Evolutionary conservation across 805 yeast species (phyloP).

Genomic region (Pichia eremophila): DNA sequence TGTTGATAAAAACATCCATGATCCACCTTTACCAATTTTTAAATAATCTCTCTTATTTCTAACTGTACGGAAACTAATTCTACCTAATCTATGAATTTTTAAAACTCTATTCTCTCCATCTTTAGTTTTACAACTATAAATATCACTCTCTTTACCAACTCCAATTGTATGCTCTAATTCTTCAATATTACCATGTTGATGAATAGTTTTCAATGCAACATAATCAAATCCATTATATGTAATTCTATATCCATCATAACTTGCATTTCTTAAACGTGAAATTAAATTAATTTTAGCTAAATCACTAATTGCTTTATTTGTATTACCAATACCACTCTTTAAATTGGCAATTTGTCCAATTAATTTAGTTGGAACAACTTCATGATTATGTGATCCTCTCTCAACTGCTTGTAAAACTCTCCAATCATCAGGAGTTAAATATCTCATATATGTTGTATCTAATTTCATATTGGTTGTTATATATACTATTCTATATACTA

Average conservation of each 20-base stretch:
- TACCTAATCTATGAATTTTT: constrained; percentile 87
- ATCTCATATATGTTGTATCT: constrained; percentile 89
- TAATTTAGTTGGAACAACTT: constrained; percentile 82
- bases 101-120: constrained; percentile 59
- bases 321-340: constrained; percentile 57
- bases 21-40: constrained; percentile 59
- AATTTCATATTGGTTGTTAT: constrained; percentile 82
- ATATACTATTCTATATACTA: too few species aligned
- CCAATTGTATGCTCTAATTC: constrained; percentile 85
- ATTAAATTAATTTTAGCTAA: constrained; percentile 80
- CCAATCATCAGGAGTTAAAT: constrained; percentile 84
- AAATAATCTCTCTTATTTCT: constrained; percentile 91
- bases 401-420: constrained; percentile 83
- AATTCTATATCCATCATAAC: constrained; percentile 87
- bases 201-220: constrained; percentile 77
- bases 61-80: constrained; percentile 87
- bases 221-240: constrained; percentile 90
- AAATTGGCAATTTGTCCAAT: constrained; percentile 75
- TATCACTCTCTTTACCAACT: constrained; percentile 96
- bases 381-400: constrained; percentile 85
- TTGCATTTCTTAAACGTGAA: constrained; percentile 75
- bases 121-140: constrained; percentile 68
- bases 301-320: constrained; percentile 71
- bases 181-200: constrained; percentile 61
- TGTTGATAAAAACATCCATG: constrained; percentile 88